These are phyloP conservation scores for Dunaliella primolecta DNA, from an alignment of 139 green algal genomes.

Conservation along the genomic window DNA sequence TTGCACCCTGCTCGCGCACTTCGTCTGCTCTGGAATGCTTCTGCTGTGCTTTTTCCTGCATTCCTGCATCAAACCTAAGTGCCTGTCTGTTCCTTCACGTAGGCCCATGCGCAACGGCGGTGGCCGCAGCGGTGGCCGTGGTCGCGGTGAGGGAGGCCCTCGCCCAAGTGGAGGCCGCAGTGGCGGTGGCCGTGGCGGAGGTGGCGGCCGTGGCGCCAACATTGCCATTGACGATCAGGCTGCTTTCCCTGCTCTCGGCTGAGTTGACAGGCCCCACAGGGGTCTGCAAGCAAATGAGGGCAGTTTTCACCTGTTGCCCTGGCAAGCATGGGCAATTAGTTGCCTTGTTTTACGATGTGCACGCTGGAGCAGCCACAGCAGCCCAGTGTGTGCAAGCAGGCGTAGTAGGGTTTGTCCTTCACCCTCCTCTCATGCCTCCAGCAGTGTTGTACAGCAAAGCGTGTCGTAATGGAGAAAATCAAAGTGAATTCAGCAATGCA, in stretches of 20 bases:
- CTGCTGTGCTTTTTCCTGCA: too few species aligned
- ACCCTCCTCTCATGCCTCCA: too few species aligned
- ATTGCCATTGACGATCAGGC: slow-evolving; percentile 1
- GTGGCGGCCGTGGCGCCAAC: slow-evolving; percentile 5
- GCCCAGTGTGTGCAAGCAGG: background rate
- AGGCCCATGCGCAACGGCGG: slow-evolving; percentile 18
- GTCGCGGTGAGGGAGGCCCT: slow-evolving; percentile 15
- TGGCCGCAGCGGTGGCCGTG: slow-evolving; percentile 10
- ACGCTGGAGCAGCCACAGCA: background rate
- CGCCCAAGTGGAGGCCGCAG: slow-evolving; percentile 10
- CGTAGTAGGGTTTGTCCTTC: too few species aligned
- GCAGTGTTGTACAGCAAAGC: too few species aligned
- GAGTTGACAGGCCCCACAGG: background rate
- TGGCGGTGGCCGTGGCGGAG: slow-evolving; percentile 12
- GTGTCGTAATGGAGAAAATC: too few species aligned
- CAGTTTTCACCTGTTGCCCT: background rate
- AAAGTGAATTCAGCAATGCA: too few species aligned
- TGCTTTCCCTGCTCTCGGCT: background rate
- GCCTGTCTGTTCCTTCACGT: too few species aligned
- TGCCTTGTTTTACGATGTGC: background rate
- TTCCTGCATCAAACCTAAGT: too few species aligned
- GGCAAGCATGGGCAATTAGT: background rate
- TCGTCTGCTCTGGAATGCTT: too few species aligned
- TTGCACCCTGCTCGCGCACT: too few species aligned
- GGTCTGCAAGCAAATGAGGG: slow-evolving; percentile 1